Evolutionary conservation across 495 filamentous ascomycete species (phyloP).

Genomic region (Penicillium fimorum): DNA sequence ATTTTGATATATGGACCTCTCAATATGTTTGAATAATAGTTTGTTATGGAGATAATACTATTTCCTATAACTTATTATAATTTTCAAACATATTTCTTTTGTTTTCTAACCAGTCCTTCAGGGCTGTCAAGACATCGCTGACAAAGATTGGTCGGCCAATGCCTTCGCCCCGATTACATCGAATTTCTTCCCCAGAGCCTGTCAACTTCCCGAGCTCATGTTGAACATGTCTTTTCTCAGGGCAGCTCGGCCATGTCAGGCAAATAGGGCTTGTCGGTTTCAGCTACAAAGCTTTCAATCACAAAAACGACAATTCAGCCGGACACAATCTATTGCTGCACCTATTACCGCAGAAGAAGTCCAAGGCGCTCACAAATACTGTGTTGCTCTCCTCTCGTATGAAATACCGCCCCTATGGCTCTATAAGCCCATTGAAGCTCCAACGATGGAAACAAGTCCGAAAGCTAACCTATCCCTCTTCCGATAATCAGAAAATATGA

Average conservation of each 20-base stretch:
- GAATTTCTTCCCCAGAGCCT: conserved; percentile 9
- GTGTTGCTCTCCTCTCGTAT: conserved; percentile 57
- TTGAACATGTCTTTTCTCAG: conserved; percentile 29
- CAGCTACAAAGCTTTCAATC: conserved; percentile 8
- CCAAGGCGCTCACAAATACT: conserved; percentile 54
- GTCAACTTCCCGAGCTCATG: background rate
- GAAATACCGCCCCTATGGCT: conserved; percentile 1
- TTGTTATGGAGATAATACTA: background rate
- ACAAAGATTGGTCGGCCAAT: conserved; percentile 29
- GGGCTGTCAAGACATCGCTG: background rate
- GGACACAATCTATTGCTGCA: conserved; percentile 16
- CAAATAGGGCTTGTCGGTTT: conserved; percentile 17
- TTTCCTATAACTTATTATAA: background rate
- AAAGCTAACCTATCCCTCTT: conserved; percentile 10
- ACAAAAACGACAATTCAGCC: conserved; percentile 28
- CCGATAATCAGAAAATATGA: conserved; percentile 65
- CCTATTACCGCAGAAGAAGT: conserved; percentile 44
- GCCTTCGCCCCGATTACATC: conserved; percentile 26
- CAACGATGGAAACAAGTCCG: background rate
- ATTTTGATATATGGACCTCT: background rate
- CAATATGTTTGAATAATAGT: background rate
- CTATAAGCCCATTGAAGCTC: background rate
- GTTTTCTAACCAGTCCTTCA: background rate
- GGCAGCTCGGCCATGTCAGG: conserved; percentile 22
- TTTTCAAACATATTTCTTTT: background rate